Evolutionary conservation across 2,329 filamentous ascomycete genomes (phyloP).

Genomic region (Hypoxylon sp.): DNA sequence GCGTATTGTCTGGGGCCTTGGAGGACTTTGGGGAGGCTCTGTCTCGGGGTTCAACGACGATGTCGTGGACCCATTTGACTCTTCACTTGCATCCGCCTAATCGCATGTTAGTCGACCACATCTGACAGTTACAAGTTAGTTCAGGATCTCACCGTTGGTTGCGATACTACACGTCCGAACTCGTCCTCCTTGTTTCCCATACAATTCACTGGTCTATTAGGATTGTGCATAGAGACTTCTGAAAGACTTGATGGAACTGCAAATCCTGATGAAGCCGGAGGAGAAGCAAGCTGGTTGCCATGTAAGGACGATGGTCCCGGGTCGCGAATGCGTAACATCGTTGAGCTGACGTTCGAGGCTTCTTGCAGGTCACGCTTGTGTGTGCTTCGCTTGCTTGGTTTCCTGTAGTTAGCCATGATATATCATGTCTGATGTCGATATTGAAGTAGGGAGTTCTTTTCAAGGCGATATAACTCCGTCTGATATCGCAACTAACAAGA

Average conservation of each 20-base stretch:
- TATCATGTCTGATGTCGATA: background rate
- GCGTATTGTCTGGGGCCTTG: background rate
- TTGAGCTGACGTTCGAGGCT: background rate
- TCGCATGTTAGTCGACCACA: background rate
- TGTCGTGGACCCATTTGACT: background rate
- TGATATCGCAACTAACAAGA: background rate
- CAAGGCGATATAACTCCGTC: background rate
- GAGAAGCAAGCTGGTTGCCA: constrained; percentile 21
- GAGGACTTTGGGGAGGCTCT: background rate
- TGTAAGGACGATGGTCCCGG: background rate
- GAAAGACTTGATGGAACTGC: constrained; percentile 14
- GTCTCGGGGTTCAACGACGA: background rate
- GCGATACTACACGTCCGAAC: background rate
- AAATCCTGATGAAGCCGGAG: constrained; percentile 22
- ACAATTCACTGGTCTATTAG: background rate
- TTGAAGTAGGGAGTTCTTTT: background rate
- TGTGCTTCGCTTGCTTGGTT: background rate
- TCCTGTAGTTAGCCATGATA: constrained; percentile 3
- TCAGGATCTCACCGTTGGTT: constrained; percentile 1
- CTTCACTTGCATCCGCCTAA: constrained; percentile 1
- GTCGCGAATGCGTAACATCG: background rate
- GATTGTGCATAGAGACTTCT: background rate
- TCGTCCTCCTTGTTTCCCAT: background rate
- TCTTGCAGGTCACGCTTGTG: background rate
- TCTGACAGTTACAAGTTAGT: background rate